Base-by-base conservation (phyloP, 1,139 yeast genomes). In the Kazachstania sp. region DNA sequence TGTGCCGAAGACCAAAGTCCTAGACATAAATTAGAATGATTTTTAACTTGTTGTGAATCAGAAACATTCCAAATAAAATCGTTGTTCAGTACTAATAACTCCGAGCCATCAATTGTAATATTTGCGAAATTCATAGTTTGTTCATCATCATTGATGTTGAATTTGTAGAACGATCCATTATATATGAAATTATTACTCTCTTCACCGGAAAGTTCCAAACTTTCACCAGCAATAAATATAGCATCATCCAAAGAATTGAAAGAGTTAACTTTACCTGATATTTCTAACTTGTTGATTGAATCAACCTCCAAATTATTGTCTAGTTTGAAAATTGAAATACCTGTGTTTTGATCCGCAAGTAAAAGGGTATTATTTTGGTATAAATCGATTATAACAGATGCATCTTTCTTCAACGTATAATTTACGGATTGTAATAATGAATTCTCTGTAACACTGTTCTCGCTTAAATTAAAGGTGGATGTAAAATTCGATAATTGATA, bases 401-500 rank as follows among this genome's bases (percentile, higher is more conserved):
- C 47, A 32, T 69, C 66, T 2, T 65, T 56, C 1, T 75, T 63
- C 2, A 83, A 63, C 19, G 66, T 53, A 1, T 58, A 46, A 0
- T 76, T 66, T 31, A 95, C 86, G 39, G 84, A 65, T n/a, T 64
- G 53, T 55, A 86, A 86, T 45, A 90, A 67, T 0, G 85, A 69
- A 0, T 94, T 79, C 58, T 84, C 79, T 0, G 88, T 86, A 41
- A 86, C 70, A 66, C 45, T 45, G 67, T 65, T 6, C 69, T 48
- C 51, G 4, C 44, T 30, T 67, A 49, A 70, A 39, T 63, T 59
- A 11, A 64, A 57, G 2, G 62, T 58, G 23, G 64, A 61, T 13
- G 92, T 70, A 61, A 85, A 86, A 62, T 88, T 87, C 3, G 77
- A 69, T 43, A 81, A 68, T 0, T 87, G 80, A 65, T 83, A 92